Conservation (phyloP, 2,329 filamentous ascomycete genomes). For the Chaetomiaceae sp. region DNA sequence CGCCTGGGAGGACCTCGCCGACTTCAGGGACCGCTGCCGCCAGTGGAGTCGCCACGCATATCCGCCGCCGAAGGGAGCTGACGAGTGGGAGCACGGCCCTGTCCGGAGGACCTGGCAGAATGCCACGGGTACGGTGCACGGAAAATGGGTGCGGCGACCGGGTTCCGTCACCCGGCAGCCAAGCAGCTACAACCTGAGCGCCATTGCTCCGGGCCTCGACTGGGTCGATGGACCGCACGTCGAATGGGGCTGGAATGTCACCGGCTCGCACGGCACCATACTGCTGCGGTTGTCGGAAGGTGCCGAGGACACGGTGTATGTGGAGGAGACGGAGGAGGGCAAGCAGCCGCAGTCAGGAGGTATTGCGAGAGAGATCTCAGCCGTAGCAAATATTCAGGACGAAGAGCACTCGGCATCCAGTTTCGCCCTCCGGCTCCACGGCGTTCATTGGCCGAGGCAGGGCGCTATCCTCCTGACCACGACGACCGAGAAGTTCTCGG, state of each 20-base stretch:
- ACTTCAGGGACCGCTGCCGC: slow-evolving; percentile 61
- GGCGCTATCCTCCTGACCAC: slow-evolving; percentile 80
- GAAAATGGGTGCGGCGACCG: slow-evolving; percentile 65
- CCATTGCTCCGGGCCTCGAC: slow-evolving; percentile 59
- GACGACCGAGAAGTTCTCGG: slow-evolving; percentile 90
- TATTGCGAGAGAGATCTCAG: slow-evolving; percentile 64
- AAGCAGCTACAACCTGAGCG: slow-evolving; percentile 58
- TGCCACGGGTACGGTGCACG: slow-evolving; percentile 69
- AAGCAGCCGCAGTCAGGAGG: slow-evolving; percentile 40
- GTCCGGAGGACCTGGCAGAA: slow-evolving; percentile 64
- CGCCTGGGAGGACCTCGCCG: slow-evolving; percentile 68
- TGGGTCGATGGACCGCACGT: slow-evolving; percentile 57
- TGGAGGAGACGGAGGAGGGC: slow-evolving; percentile 35
- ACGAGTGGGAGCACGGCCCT: slow-evolving; percentile 31
- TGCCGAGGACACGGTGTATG: slow-evolving; percentile 42
- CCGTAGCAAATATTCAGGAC: slow-evolving; percentile 69
- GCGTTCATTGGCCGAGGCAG: slow-evolving; percentile 78
- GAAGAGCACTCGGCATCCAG: slow-evolving; percentile 63
- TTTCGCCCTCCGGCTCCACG: slow-evolving; percentile 76
- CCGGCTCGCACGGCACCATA: slow-evolving; percentile 65
- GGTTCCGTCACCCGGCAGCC: slow-evolving; percentile 44
- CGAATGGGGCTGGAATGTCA: slow-evolving; percentile 76
- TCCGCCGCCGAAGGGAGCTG: slow-evolving; percentile 26
- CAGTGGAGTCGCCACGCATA: slow-evolving; percentile 55
- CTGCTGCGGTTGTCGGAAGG: slow-evolving; percentile 62